Evolutionary conservation across 176 grass and related monocot genomes (phyloP).

Genomic region (Musa troglodytarum): DNA sequence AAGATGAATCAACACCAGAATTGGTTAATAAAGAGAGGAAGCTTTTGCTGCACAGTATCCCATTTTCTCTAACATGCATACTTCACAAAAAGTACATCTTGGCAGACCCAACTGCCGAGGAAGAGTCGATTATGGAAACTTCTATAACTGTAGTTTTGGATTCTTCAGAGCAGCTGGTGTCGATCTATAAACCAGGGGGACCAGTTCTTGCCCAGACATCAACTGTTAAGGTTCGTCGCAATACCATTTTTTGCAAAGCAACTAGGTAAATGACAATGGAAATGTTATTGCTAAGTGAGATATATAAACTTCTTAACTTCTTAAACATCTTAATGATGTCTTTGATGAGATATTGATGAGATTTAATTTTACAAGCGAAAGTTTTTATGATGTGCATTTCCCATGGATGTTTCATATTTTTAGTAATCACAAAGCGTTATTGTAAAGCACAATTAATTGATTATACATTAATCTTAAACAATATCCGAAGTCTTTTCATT

Average conservation of each 20-base stretch:
- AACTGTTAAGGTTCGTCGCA: conserved; percentile 58
- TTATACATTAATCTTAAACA: no score
- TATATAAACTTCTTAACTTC: neutral
- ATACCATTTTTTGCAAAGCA: neutral
- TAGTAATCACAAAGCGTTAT: neutral
- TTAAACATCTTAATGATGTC: neutral
- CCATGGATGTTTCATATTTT: neutral
- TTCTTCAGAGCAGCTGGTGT: conserved; percentile 51
- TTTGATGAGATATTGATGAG: neutral
- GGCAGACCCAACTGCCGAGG: conserved; percentile 73
- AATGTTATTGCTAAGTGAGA: neutral
- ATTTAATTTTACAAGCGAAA: neutral
- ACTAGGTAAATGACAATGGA: neutral
- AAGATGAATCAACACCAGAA: conserved; percentile 53
- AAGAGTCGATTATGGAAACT: conserved; percentile 79
- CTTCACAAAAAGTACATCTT: conserved; percentile 60
- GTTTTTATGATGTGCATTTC: neutral
- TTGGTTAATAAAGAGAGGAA: conserved; percentile 94
- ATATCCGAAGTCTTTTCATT: no score
- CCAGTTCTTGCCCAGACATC: conserved; percentile 33
- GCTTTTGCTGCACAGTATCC: conserved; percentile 42
- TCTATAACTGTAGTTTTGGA: conserved; percentile 66
- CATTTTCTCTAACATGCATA: conserved; percentile 71
- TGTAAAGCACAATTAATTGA: no score
- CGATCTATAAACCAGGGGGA: conserved; percentile 73